Conservation (phyloP, 1,139 yeast species). For the Blastobotrys buckinghamii region DNA sequence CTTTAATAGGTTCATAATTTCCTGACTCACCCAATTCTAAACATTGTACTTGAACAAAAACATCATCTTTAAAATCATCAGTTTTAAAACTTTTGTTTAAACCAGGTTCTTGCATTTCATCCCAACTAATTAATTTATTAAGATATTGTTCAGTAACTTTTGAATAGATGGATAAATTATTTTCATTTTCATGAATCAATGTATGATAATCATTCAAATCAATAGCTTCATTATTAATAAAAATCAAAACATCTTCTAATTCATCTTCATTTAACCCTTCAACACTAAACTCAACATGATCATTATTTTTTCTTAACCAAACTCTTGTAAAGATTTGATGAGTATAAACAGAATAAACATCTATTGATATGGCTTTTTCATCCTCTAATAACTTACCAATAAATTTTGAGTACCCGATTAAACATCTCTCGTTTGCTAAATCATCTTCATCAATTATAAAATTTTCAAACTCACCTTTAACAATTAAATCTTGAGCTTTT, state of each 20-base stretch:
- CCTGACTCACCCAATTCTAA: constrained; percentile 27
- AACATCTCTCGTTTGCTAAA: not conserved
- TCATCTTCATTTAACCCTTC: constrained; percentile 12
- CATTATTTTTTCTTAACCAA: not conserved
- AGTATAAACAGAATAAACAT: constrained; percentile 14
- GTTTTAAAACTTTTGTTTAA: not conserved
- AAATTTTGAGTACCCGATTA: constrained; percentile 1
- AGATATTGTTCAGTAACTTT: constrained; percentile 18
- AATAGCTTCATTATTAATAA: not conserved
- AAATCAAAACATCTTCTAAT: constrained; percentile 12
- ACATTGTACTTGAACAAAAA: constrained; percentile 12
- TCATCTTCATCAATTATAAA: not conserved
- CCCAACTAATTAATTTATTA: constrained; percentile 29
- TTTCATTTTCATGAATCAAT: not conserved
- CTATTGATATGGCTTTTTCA: not conserved
- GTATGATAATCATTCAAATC: not conserved
- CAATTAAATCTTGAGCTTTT: not conserved
- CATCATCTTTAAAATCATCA: not conserved
- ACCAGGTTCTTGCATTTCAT: constrained; percentile 29
- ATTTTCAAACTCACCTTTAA: constrained; percentile 9
- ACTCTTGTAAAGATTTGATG: constrained; percentile 3
- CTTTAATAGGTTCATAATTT: constrained; percentile 21
- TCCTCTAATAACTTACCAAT: not conserved
- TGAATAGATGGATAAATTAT: not conserved
- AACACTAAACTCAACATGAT: not conserved